Base-by-base conservation (phyloP, 2,329 filamentous ascomycete genomes). In the Fusarium mundagurra region DNA sequence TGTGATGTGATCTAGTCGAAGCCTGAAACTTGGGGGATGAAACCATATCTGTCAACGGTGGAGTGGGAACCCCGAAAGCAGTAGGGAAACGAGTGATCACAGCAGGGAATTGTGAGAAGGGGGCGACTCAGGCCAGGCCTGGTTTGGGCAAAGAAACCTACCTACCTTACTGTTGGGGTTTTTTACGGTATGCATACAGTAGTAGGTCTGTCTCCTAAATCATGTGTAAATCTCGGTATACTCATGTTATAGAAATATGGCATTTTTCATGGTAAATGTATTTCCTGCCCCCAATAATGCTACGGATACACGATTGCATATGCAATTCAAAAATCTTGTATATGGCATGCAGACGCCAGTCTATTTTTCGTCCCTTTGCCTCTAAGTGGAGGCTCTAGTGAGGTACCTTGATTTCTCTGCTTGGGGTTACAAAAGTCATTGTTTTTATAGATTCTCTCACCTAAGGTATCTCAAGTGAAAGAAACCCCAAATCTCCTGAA, bases 21-120 rank as follows among this genome's bases (percentile, higher is more conserved):
- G 62, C 57, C 68, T 71, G 69, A 71, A 72, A 71, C 68, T 71
- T 71, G 54, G 68, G 43, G 55, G 45, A 67, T 61, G 55, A 53
- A 67, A 67, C 62, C 45, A 71, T 51, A 61, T 71, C 43, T 71
- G 48, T 65, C 33, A 41, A 38, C 22, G 27, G 66, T 73, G 69
- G 61, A 53, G 65, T 58, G 31, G 41, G 38, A 18, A 29, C 29
- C 27, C 45, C 48, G n/a, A 60, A 73, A 67, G 57, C n/a, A 67
- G 71, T 74, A 72, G 65, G 47, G 48, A 47, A 59, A 43, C 39
- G 55, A 73, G 63, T 61, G 54, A 64, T 73, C 67, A 54, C 48
- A 41, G 64, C 51, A 59, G 57, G 44, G 53, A 51, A 48, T 36
- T 34, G 22, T 41, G 20, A 36, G 50, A 54, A 64, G 45, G 44